A percentile compares a stretch with the other conserved stretches of the same genome.
phyloP scores from a whole-genome alignment of 2,329 filamentous ascomycete genomes.

The Macrophomina tecta region DNA sequence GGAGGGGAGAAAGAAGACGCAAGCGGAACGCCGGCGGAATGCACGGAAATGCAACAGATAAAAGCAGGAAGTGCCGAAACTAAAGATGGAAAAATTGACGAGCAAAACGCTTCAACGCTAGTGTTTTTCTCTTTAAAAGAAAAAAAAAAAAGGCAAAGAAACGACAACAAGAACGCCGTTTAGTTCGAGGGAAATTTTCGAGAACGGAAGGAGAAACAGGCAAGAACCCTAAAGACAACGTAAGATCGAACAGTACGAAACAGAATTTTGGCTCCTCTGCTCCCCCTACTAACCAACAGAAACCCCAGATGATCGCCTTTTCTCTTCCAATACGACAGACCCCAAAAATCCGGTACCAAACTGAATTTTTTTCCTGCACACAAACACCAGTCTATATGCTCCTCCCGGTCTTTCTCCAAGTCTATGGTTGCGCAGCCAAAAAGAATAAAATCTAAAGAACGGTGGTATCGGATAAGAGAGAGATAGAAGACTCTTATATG shows the following conservation, averaged over 20 bases:
- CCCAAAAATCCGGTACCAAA: background rate
- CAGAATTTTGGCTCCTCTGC: background rate
- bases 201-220: background rate
- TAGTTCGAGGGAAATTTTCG: background rate
- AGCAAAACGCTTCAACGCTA: slow-evolving; percentile 11
- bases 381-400: slow-evolving; percentile 22
- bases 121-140: no score
- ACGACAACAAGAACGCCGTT: background rate
- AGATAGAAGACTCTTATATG: background rate
- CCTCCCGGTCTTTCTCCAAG: background rate
- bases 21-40: background rate
- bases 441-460: slow-evolving; percentile 2
- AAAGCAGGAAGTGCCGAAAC: background rate
- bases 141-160: background rate
- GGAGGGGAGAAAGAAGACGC: no score
- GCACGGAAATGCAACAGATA: background rate
- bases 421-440: background rate
- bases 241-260: slow-evolving; percentile 2
- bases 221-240: slow-evolving; percentile 1
- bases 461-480: slow-evolving; percentile 10
- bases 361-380: background rate
- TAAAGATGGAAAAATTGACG: background rate
- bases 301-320: background rate
- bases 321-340: background rate
- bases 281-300: background rate